Evolutionary conservation across 371 early-diverging fungal genomes (phyloP), one percentile per base, ranked within the genome.

Genomic region (Basidiobolus heterosporus): DNA sequence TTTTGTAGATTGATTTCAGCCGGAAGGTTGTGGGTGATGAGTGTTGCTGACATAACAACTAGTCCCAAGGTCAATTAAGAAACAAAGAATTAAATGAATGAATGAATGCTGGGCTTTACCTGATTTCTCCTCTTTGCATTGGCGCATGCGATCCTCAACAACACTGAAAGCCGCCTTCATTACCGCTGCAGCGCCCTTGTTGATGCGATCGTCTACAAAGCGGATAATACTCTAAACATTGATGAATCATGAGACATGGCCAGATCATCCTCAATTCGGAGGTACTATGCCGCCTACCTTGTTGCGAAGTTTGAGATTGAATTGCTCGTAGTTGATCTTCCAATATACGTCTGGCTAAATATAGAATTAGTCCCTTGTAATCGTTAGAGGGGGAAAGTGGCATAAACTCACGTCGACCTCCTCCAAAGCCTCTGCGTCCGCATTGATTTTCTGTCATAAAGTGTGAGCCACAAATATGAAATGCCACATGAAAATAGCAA

Each of bases 241-340:
- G 44, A 16, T 7, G 4, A 50, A 30, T 18, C 38, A 13, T 16
- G 24, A 14, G 38, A 17, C 43, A 36, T 21, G 30, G 20, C 38
- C n/a, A 13, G 9, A 30, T 5, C 41, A 0, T n/a, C 30, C 16
- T 5, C 3, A 9, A 3, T 9, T n/a, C 38, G 14, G 36, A 15
- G 18, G 2, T 16, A 17, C 15, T 2, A 1, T n/a, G 4, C 14
- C 18, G 35, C 59, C 22, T 59, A 76, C 77, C 51, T 66, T 70
- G 53, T 85, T 89, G 51, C 91, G 75, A 49, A 82, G 65, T 17
- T 73, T 59, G 49, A 88, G 73, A 49, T 82, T 83, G 54, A 79
- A 83, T 39, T 74, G 72, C 14, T 85, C 81, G 55, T 66, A 78
- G 55, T 88, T 85, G 48, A 85, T 58, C 36, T 69, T 60, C 59